These are phyloP conservation scores for Capsaspora owczarzaki DNA, from an alignment of 78 protist species.

Conservation along the genomic window DNA sequence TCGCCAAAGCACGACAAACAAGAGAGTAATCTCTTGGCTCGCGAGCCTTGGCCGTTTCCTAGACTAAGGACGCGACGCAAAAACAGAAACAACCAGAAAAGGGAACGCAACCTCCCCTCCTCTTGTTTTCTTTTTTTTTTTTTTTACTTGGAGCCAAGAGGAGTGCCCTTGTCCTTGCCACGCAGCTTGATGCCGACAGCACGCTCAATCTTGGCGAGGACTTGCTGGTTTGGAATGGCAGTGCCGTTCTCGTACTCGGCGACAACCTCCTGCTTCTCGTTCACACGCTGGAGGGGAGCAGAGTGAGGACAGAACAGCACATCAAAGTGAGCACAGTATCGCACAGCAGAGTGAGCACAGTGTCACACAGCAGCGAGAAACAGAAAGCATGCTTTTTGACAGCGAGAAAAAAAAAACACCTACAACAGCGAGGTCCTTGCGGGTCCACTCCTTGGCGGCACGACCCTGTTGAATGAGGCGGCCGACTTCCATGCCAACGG, in stretches of 20 bases:
- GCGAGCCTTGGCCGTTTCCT: no score
- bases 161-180: conserved; percentile 29
- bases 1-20: no score
- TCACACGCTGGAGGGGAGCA: conserved; percentile 1
- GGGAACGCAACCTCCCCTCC: no score
- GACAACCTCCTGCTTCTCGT: conserved; percentile 45
- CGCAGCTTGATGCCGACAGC: conserved; percentile 60
- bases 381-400: background rate
- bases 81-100: no score
- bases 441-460: conserved; percentile 33
- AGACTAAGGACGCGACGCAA: no score
- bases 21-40: no score
- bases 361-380: background rate
- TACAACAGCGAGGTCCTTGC: conserved; percentile 60
- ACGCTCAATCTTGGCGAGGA: conserved; percentile 13
- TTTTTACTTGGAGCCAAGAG: no score
- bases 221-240: background rate
- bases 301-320: background rate
- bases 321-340: background rate
- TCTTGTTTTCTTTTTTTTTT: no score
- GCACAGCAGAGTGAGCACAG: background rate
- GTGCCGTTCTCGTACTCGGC: conserved; percentile 20
- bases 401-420: background rate
- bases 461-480: conserved; percentile 51
- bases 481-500: background rate